These are phyloP conservation scores for Phaeotremella skinneri DNA, from an alignment of 768 basidiomycete species.

Conservation along the genomic window DNA sequence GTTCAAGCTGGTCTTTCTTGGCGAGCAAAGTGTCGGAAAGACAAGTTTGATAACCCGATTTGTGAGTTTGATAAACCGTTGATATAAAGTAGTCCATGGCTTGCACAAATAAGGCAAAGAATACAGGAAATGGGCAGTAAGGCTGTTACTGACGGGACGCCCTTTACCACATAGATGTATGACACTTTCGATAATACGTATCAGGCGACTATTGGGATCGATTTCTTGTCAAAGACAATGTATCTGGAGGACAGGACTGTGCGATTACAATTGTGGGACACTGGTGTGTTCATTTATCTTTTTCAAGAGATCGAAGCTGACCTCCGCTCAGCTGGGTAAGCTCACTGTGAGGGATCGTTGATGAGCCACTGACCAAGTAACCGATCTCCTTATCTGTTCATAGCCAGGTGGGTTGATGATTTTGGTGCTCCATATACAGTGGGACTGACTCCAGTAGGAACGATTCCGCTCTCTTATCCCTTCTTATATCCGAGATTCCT, in stretches of 20 bases:
- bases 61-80: conserved; percentile 38
- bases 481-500: conserved; percentile 97
- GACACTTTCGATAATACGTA: conserved; percentile 99
- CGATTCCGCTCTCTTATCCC: conserved; percentile 96
- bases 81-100: neutral
- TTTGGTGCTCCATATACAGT: conserved; percentile 3
- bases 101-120: conserved; percentile 10
- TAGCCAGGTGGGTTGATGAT: conserved; percentile 29
- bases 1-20: conserved; percentile 92
- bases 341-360: neutral
- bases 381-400: neutral
- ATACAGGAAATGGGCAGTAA: neutral
- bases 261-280: conserved; percentile 96
- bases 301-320: conserved; percentile 1
- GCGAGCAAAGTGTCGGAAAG: conserved; percentile 98
- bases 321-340: conserved; percentile 34
- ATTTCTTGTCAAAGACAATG: conserved; percentile 99
- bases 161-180: conserved; percentile 87
- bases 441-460: conserved; percentile 61
- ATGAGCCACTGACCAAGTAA: neutral
- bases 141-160: too few species aligned
- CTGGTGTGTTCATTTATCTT: conserved; percentile 73
- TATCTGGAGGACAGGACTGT: conserved; percentile 98
- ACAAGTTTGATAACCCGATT: conserved; percentile 96
- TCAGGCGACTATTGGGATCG: conserved; percentile 65